These are phyloP conservation scores for Xanthoconium stramineum DNA, from an alignment of 768 basidiomycete species.

Conservation along the genomic window DNA sequence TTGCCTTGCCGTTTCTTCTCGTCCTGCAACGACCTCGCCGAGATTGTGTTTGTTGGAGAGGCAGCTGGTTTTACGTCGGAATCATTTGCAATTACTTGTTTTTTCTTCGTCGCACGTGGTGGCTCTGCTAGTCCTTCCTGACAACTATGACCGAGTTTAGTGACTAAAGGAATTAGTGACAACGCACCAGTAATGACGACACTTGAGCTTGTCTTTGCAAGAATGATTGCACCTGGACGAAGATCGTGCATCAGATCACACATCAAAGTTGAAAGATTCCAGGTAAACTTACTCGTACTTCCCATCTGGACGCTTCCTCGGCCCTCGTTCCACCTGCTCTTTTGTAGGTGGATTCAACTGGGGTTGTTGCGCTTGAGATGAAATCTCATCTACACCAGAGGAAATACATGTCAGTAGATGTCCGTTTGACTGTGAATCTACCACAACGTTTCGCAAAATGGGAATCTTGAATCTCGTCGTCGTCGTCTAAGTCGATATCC, in stretches of 20 bases:
- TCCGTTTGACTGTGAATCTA: conserved; percentile 5
- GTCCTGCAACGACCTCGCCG: neutral
- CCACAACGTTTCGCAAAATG: conserved; percentile 33
- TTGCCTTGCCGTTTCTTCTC: neutral
- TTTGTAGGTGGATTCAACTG: conserved; percentile 1
- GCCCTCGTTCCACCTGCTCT: conserved; percentile 10
- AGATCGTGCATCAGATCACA: neutral
- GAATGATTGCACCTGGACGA: conserved; percentile 66
- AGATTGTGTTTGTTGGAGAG: neutral
- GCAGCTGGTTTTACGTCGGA: conserved; percentile 1
- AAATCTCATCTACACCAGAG: conserved; percentile 1
- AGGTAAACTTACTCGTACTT: conserved; percentile 50
- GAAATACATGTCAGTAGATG: neutral
- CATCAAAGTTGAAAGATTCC: neutral
- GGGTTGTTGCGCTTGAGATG: neutral
- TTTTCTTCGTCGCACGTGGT: conserved; percentile 37
- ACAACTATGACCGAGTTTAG: conserved; percentile 49
- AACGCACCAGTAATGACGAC: conserved; percentile 68
- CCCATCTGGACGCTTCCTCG: conserved; percentile 54
- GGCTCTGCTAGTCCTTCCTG: conserved; percentile 64
- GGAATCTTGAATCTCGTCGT: conserved; percentile 20
- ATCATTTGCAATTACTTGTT: conserved; percentile 21
- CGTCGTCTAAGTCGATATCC: conserved; percentile 39
- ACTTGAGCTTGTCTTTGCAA: conserved; percentile 74
- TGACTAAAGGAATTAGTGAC: neutral